Evolutionary conservation across 495 filamentous ascomycete species (phyloP).

Genomic region (Hypoxylon lenormandii): DNA sequence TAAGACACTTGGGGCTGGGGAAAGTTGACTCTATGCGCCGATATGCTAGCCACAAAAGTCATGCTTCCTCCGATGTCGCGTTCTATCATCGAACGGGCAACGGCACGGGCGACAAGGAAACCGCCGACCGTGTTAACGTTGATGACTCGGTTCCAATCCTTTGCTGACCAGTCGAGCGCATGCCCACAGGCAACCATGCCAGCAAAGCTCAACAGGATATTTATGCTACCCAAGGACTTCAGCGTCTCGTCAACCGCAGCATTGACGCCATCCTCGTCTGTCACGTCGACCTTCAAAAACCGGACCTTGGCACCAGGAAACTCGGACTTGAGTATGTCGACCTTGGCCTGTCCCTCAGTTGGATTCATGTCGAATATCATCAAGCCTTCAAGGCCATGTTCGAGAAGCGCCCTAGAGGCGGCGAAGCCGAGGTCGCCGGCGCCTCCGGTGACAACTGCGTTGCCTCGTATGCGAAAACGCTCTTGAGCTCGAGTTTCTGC

Average conservation of each 20-base stretch:
- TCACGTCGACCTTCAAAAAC: slow-evolving; percentile 69
- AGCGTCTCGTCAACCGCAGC: slow-evolving; percentile 58
- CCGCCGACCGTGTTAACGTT: slow-evolving; percentile 77
- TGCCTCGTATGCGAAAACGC: slow-evolving; percentile 72
- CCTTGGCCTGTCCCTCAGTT: slow-evolving; percentile 54
- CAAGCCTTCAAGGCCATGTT: slow-evolving; percentile 72
- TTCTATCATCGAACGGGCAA: slow-evolving; percentile 66
- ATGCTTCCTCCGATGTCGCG: slow-evolving; percentile 68
- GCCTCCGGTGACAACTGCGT: slow-evolving; percentile 77
- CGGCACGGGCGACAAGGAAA: slow-evolving; percentile 76
- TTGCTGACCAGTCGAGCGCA: slow-evolving; percentile 66
- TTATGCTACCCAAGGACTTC: slow-evolving; percentile 63
- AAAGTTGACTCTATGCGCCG: slow-evolving; percentile 73
- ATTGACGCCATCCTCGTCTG: slow-evolving; percentile 63
- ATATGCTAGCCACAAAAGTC: slow-evolving; percentile 74
- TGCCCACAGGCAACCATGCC: slow-evolving; percentile 72
- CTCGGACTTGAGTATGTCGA: slow-evolving; percentile 59
- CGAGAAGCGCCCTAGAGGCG: slow-evolving; percentile 72
- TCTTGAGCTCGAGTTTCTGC: slow-evolving; percentile 63
- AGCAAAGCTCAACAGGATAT: slow-evolving; percentile 73
- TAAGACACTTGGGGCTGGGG: slow-evolving; percentile 77
- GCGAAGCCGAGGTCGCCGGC: slow-evolving; percentile 74
- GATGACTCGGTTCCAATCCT: slow-evolving; percentile 69
- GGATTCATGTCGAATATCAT: slow-evolving; percentile 72
- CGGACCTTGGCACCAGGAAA: slow-evolving; percentile 67